Evolutionary conservation across 23 red algal genomes (phyloP).

Genomic region (Gracilaria vermiculophylla): DNA sequence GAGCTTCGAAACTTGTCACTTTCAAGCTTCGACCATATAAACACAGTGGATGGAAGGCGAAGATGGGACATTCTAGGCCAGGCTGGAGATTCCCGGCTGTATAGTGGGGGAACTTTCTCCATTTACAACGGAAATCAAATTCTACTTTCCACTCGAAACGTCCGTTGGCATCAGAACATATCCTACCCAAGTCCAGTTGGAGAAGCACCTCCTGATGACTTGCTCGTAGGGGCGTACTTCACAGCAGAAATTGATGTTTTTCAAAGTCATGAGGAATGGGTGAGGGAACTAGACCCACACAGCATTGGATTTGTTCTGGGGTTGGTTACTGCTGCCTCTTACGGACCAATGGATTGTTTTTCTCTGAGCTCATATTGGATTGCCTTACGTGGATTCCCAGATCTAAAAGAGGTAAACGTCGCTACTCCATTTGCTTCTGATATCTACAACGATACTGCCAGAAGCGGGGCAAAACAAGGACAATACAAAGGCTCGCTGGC

Average conservation of each 20-base stretch:
- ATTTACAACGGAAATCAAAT: not conserved
- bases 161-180: conserved; percentile 75
- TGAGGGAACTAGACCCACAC: conserved; percentile 50
- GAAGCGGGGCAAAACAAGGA: conserved; percentile 42
- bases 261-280: conserved; percentile 57
- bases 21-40: conserved; percentile 65
- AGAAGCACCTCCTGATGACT: conserved; percentile 11
- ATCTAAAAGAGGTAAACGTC: not conserved
- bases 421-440: not conserved
- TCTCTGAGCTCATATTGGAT: conserved; percentile 59
- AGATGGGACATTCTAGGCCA: conserved; percentile 53
- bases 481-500: conserved; percentile 21
- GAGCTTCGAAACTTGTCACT: conserved; percentile 40
- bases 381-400: conserved; percentile 55
- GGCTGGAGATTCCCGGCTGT: conserved; percentile 57
- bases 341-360: conserved; percentile 23
- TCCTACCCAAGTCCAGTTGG: conserved; percentile 68
- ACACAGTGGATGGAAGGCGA: conserved; percentile 32
- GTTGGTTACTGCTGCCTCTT: conserved; percentile 43
- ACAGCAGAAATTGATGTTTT: conserved; percentile 46
- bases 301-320: conserved; percentile 44
- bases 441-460: not conserved
- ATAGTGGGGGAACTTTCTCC: conserved; percentile 46
- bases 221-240: conserved; percentile 53
- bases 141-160: conserved; percentile 37